Percentiles rank a stretch among this genome's conserved stretches.
Conservation (phyloP, 768 basidiomycete genomes). For the Tulasnella sp. region DNA sequence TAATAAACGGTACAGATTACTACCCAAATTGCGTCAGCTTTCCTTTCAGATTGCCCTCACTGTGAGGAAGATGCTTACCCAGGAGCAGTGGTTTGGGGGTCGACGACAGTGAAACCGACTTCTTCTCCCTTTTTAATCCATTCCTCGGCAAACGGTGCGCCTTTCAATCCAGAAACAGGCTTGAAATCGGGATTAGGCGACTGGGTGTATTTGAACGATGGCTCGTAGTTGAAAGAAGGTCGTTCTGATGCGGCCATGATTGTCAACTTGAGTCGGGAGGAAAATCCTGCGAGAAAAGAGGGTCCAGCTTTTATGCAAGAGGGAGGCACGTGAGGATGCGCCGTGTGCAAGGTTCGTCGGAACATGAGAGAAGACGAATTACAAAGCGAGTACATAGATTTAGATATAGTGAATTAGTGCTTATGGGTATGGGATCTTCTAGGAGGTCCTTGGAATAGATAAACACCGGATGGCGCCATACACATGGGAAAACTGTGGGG, state of each 20-base stretch:
- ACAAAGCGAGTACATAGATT: background rate
- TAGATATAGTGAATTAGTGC: background rate
- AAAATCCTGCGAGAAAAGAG: background rate
- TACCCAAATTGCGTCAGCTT: background rate
- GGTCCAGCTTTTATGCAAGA: background rate
- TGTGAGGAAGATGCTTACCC: background rate
- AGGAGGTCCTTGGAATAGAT: background rate
- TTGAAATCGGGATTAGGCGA: slow-evolving; percentile 2
- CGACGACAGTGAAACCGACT: background rate
- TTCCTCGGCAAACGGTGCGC: background rate
- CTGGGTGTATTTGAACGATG: background rate
- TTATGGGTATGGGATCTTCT: background rate
- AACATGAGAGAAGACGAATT: background rate
- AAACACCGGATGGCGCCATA: background rate
- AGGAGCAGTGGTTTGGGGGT: background rate
- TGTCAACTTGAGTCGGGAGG: background rate
- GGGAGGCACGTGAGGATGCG: background rate
- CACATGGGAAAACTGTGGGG: background rate
- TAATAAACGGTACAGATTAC: slow-evolving; percentile 38
- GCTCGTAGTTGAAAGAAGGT: slow-evolving; percentile 7
- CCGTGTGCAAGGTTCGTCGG: background rate
- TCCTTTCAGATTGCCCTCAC: background rate
- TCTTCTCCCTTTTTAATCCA: slow-evolving; percentile 8
- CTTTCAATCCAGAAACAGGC: background rate
- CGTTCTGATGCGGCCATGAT: background rate